These are phyloP conservation scores for Megacollybia marginata DNA, from an alignment of 768 basidiomycete genomes.

Conservation along the genomic window DNA sequence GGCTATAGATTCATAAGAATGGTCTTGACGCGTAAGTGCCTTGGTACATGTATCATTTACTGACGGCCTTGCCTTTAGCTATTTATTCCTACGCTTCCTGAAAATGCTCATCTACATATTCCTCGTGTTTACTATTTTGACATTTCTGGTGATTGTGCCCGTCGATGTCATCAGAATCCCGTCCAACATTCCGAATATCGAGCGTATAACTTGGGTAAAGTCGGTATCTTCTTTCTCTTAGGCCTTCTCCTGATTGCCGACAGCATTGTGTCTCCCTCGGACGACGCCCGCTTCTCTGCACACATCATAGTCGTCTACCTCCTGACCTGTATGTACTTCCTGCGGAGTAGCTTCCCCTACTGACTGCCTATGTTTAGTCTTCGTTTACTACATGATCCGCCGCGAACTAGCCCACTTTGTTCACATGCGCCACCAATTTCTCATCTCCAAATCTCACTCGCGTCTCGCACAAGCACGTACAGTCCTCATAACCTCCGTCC, in stretches of 20 bases:
- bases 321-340: slow-evolving; percentile 34
- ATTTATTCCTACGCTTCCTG: slow-evolving; percentile 56
- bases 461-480: slow-evolving; percentile 58
- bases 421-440: slow-evolving; percentile 48
- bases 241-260: not conserved
- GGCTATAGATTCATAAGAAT: slow-evolving; percentile 44
- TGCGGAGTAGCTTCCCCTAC: not conserved
- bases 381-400: slow-evolving; percentile 53
- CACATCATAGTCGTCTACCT: slow-evolving; percentile 49
- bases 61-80: slow-evolving; percentile 26
- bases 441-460: slow-evolving; percentile 53
- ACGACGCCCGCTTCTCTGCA: slow-evolving; percentile 42
- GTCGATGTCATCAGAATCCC: slow-evolving; percentile 39
- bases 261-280: slow-evolving; percentile 25
- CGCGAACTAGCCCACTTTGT: slow-evolving; percentile 52
- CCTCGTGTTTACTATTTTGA: slow-evolving; percentile 43
- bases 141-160: slow-evolving; percentile 57
- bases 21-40: slow-evolving; percentile 57
- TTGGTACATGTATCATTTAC: not conserved
- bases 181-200: slow-evolving; percentile 27
- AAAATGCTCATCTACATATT: slow-evolving; percentile 58
- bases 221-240: slow-evolving; percentile 16
- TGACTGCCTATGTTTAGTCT: slow-evolving; percentile 29
- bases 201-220: slow-evolving; percentile 46
- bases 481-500: slow-evolving; percentile 59